Evolutionary conservation across 371 early-diverging fungal genomes (phyloP), one percentile per base, ranked within the genome.

Genomic region (Entomophthora muscae): DNA sequence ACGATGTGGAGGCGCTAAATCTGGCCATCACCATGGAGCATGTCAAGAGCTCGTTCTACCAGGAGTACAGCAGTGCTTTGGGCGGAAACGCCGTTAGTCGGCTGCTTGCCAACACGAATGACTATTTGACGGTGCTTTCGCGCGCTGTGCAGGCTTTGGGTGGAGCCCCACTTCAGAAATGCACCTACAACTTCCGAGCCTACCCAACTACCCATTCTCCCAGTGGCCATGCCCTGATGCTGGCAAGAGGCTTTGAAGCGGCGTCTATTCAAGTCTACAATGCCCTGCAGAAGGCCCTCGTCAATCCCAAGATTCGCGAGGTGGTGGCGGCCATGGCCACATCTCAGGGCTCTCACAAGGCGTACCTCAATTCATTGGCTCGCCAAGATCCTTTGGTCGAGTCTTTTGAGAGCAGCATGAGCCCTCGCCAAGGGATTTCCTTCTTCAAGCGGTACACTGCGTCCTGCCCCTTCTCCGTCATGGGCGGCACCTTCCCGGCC

Each of bases 1-100:
- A 55, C 10, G 55, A 55, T 55, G 55, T 55, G 10, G 55, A 55
- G 26, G 55, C 55, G 21, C 12, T 55, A 23, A 55, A 55, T 55
- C 26, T 55, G 24, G 23, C 23, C 21, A 21, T 55, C 7, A 55
- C 55, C 12, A 55, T 23, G 12, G 55, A 55, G 26, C 23, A 55
- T 23, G 10, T 55, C 21, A 55, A 55, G 24, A 22, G 10, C 10
- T 22, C 10, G 10, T 55, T 55, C 23, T 55, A 21, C 10, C n/a
- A 55, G 24, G 55, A 55, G 26, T 21, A 12, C 23, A 22, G 13
- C 7, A 12, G 22, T 54, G 7, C 51, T 12, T 21, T 21, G 7
- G n/a, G 51, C n/a, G 51, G 51, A 23, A 51, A 51, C n/a, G 52
- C 52, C n/a, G 10, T 51, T 12, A 12, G 12, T 12, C 10, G 12